Conservation (phyloP, 805 yeast species). For the Zygosaccharomyces bailii region DNA sequence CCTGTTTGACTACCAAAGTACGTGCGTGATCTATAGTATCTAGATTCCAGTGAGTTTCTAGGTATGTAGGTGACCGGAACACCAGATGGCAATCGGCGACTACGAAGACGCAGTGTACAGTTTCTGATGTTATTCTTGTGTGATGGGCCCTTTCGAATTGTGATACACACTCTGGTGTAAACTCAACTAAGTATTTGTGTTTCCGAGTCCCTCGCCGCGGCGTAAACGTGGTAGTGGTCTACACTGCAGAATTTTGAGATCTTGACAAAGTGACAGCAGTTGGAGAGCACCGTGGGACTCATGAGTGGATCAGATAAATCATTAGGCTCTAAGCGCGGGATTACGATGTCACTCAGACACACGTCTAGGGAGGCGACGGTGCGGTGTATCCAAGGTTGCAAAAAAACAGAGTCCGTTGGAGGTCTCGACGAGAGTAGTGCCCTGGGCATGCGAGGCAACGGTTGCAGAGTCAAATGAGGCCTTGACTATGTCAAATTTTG, state of each 20-base stretch:
- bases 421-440: conserved; percentile 16
- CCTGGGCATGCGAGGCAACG: conserved; percentile 21
- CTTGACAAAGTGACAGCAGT: conserved; percentile 23
- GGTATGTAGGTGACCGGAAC: conserved; percentile 6
- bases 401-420: conserved; percentile 23
- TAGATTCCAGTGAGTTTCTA: conserved; percentile 5
- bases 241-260: conserved; percentile 26
- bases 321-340: conserved; percentile 14
- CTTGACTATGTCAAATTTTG: background rate
- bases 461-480: background rate
- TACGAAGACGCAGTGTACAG: conserved; percentile 26
- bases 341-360: conserved; percentile 9
- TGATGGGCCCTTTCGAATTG: conserved; percentile 27
- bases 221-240: conserved; percentile 23
- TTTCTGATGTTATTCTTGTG: conserved; percentile 27
- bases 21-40: conserved; percentile 13
- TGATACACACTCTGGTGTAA: conserved; percentile 30
- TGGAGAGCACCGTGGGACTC: conserved; percentile 12
- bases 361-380: conserved; percentile 8
- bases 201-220: conserved; percentile 27
- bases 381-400: conserved; percentile 26
- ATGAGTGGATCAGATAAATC: conserved; percentile 16
- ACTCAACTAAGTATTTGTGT: conserved; percentile 34
- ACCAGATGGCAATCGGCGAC: conserved; percentile 24
- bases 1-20: conserved; percentile 25